Percentiles rank a stretch among this genome's conserved stretches.
phyloP scores from a whole-genome alignment of 1,284 basidiomycete genomes.

The Peniophora sp. region DNA sequence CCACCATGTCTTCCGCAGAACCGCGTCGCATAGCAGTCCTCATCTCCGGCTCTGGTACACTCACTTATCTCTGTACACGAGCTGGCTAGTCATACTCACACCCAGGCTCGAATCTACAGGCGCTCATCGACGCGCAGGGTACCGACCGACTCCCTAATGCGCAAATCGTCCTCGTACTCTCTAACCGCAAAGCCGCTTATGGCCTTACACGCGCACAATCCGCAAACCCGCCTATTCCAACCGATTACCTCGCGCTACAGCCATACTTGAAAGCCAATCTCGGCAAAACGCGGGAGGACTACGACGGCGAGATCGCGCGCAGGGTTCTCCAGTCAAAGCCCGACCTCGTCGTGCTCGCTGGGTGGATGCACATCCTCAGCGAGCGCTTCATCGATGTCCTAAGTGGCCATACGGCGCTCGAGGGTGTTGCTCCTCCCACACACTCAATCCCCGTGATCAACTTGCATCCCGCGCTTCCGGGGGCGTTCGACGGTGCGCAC shows the following conservation, averaged over 20 bases:
- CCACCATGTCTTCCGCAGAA: not conserved
- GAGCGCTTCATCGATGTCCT: constrained; percentile 48
- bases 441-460: constrained; percentile 86
- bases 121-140: constrained; percentile 82
- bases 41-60: constrained; percentile 78
- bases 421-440: constrained; percentile 20
- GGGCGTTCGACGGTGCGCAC: constrained; percentile 88
- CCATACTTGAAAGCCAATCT: constrained; percentile 76
- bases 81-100: constrained; percentile 12
- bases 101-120: constrained; percentile 91
- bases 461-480: constrained; percentile 92
- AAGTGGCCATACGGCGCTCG: constrained; percentile 26
- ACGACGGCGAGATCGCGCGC: constrained; percentile 79
- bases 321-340: constrained; percentile 62
- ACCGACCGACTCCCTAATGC: constrained; percentile 61
- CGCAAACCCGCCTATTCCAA: constrained; percentile 72
- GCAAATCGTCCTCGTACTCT: constrained; percentile 78
- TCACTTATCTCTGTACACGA: not conserved
- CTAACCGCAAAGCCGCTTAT: constrained; percentile 88
- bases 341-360: constrained; percentile 88
- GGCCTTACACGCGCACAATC: constrained; percentile 77
- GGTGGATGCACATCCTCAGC: constrained; percentile 94
- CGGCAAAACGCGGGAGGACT: constrained; percentile 73
- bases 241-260: constrained; percentile 79
- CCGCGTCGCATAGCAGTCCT: constrained; percentile 50